Evolutionary conservation across 2,329 filamentous ascomycete genomes (phyloP).

Genomic region (Exserohilum turcica): DNA sequence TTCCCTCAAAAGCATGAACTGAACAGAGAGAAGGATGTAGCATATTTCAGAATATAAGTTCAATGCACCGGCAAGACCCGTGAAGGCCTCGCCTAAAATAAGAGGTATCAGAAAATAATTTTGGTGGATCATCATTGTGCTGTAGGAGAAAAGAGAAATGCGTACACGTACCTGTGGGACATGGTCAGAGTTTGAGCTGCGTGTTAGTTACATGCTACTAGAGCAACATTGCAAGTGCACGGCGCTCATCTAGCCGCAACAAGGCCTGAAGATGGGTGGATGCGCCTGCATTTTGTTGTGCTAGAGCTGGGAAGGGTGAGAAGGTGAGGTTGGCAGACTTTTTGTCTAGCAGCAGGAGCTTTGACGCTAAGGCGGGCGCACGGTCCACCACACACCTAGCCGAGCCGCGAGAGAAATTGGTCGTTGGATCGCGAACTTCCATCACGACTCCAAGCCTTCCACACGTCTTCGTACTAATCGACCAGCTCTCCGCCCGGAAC

Average conservation of each 20-base stretch:
- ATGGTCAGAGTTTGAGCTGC: not conserved
- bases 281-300: not conserved
- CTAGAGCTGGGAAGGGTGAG: not conserved
- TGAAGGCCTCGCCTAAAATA: constrained; percentile 53
- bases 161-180: constrained; percentile 43
- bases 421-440: constrained; percentile 21
- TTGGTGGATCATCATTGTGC: constrained; percentile 27
- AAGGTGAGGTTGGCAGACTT: constrained; percentile 16
- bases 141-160: not conserved
- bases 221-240: not conserved
- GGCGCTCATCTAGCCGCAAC: constrained; percentile 1
- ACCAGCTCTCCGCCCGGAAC: constrained; percentile 27
- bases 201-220: not conserved
- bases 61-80: constrained; percentile 41
- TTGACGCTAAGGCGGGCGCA: constrained; percentile 7
- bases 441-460: constrained; percentile 23
- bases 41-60: constrained; percentile 45
- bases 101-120: constrained; percentile 82
- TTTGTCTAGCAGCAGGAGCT: constrained; percentile 10
- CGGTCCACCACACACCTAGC: constrained; percentile 19
- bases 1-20: not conserved
- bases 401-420: constrained; percentile 32
- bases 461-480: constrained; percentile 34
- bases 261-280: not conserved
- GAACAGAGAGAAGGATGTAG: constrained; percentile 6